Conservation (phyloP, 345 rosid species). For the Mangifera indica region DNA sequence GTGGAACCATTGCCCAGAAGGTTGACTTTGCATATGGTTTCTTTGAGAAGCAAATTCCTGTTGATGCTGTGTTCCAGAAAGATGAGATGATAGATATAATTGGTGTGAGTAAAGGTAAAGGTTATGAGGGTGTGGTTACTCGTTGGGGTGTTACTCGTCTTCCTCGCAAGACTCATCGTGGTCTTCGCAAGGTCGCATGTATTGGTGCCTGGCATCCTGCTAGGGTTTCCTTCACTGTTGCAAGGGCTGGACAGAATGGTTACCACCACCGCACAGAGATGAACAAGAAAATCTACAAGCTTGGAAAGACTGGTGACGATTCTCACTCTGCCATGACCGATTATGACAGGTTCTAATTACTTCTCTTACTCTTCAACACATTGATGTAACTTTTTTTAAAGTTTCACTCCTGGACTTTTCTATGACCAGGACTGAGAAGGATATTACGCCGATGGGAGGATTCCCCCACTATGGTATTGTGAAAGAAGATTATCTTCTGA, state of each 20-base stretch:
- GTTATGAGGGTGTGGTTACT: too few relatives aligned
- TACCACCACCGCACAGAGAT: slow-evolving; percentile 89
- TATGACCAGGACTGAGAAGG: slow-evolving; percentile 64
- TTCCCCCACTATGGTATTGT: slow-evolving; percentile 89
- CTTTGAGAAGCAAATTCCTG: too few relatives aligned
- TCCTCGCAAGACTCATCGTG: slow-evolving; percentile 92
- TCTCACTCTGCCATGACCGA: slow-evolving; percentile 73
- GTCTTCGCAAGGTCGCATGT: slow-evolving; percentile 96
- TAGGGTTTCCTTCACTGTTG: slow-evolving; percentile 91
- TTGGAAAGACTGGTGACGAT: slow-evolving; percentile 82
- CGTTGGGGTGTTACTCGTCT: slow-evolving; percentile 97
- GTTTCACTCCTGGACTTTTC: not conserved
- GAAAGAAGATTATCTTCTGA: slow-evolving; percentile 77
- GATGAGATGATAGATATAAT: too few relatives aligned
- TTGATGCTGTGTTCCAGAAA: too few relatives aligned
- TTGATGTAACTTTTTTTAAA: not conserved
- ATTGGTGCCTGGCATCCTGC: slow-evolving; percentile 99
- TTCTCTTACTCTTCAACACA: not conserved
- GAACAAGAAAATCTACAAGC: slow-evolving; percentile 85
- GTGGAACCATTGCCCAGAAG: slow-evolving; percentile 71
- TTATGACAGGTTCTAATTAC: slow-evolving; percentile 58
- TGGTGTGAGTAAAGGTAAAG: too few relatives aligned
- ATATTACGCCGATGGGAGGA: slow-evolving; percentile 90
- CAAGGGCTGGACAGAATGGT: slow-evolving; percentile 95
- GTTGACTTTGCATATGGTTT: slow-evolving; percentile 77